Conservation (phyloP, 208 protist species). For the Leishmania guyanensis region DNA sequence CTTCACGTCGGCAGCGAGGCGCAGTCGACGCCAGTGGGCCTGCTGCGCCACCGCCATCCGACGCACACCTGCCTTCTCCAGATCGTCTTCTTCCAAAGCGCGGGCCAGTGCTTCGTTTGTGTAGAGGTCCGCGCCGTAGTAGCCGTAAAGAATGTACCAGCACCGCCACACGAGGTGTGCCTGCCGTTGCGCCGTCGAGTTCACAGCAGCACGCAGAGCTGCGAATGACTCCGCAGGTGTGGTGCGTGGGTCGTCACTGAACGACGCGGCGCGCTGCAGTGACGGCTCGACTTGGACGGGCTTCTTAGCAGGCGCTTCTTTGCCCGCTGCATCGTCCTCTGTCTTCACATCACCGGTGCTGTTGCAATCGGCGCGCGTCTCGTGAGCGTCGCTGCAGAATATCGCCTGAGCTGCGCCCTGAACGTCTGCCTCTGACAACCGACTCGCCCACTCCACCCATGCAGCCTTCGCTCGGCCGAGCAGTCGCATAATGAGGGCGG, state of each 20-base stretch:
- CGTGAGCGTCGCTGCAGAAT: neutral
- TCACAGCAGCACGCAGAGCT: conserved; percentile 6
- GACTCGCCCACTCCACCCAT: conserved; percentile 30
- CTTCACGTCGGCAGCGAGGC: conserved; percentile 2
- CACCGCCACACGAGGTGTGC: conserved; percentile 28
- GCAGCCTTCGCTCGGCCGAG: conserved; percentile 15
- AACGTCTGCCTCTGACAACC: conserved; percentile 2
- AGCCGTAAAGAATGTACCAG: conserved; percentile 24
- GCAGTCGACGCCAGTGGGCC: conserved; percentile 11
- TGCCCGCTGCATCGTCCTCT: neutral
- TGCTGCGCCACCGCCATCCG: conserved; percentile 23
- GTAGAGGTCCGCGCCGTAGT: conserved; percentile 30
- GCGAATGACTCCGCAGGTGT: neutral
- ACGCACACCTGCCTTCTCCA: conserved; percentile 12
- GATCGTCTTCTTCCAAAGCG: conserved; percentile 16
- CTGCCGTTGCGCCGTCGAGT: conserved; percentile 4
- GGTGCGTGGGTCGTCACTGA: neutral
- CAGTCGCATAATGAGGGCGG: conserved; percentile 9
- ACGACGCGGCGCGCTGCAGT: neutral
- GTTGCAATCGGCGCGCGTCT: neutral
- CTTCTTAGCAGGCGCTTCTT: conserved; percentile 7
- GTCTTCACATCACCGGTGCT: neutral
- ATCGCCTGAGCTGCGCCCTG: neutral
- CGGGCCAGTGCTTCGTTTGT: conserved; percentile 12
- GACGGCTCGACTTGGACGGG: neutral